Evolutionary conservation across 768 basidiomycete species (phyloP), one percentile per base, ranked within the genome.

Genomic region (Mrakia gelida): DNA sequence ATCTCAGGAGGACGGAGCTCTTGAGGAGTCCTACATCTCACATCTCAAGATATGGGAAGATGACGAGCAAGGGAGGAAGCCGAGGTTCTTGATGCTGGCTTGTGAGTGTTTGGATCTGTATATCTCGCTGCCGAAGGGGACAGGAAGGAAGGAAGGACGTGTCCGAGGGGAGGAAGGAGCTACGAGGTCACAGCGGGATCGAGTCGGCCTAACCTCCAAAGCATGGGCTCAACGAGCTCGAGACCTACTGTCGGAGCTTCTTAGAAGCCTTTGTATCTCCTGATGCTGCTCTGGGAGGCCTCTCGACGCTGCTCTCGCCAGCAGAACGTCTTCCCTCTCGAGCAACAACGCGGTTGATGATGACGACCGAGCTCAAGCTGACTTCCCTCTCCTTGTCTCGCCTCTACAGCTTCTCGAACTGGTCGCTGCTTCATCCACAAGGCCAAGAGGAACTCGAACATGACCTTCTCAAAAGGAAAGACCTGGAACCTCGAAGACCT

Each of bases 21-120:
- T 90, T 0, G 91, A 90, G 78, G 94, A 97, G 84, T 88, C 88
- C 28, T 95, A 97, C 83, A 89, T 95, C 77, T 88, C 90, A 56
- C 95, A 95, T 85, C 81, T 96, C 84, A 97, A 95, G 87, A 93
- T 98, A 41, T 94, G 91, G 90, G 96, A 98, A 85, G 93, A 96
- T 81, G 88, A 80, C 23, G 78, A 61, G 21, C 78, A 78, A 49
- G 82, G 74, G 1, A 80, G 76, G 10, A 98, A 98, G 84, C 91
- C 93, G 59, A 88, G 96, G 80, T 98, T 93, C 84, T 92, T 98
- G 79, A 87, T 98, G 79, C 86, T 98, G 43, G 92, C 95, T 81
- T 89, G 95, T 95, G 87, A 86, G 92, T 80, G 23, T 7, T 7
- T 52, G 4, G 26, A 32, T 16, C 56, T 38, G 0, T 41, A 32